A percentile compares a stretch with the other conserved stretches of the same genome.
phyloP scores from a whole-genome alignment of 805 yeast genomes.

The Cyberlindnera euphorbiiphila region DNA sequence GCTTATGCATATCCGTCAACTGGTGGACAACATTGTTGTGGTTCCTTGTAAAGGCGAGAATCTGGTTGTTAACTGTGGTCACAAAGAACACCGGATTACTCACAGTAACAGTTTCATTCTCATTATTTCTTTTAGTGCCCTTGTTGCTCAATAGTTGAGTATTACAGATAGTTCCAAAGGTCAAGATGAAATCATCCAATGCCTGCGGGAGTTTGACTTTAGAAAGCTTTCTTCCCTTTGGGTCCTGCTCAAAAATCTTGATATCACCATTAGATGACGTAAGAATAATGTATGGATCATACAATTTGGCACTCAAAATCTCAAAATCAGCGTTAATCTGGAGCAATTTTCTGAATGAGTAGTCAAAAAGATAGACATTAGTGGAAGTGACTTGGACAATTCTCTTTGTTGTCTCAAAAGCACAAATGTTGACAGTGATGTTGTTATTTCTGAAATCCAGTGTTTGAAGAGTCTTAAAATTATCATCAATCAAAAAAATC shows the following conservation, averaged over 20 bases:
- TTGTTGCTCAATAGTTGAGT: slow-evolving; percentile 40
- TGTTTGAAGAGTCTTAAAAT: slow-evolving; percentile 57
- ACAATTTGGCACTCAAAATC: slow-evolving; percentile 57
- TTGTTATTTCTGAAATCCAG: slow-evolving; percentile 61
- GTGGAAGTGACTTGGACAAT: slow-evolving; percentile 74
- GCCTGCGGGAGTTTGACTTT: slow-evolving; percentile 35
- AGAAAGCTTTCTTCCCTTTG: slow-evolving; percentile 32
- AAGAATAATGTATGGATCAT: slow-evolving; percentile 59
- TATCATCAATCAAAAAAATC: slow-evolving; percentile 57
- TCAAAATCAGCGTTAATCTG: slow-evolving; percentile 55
- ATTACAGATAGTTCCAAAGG: slow-evolving; percentile 62
- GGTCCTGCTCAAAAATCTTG: slow-evolving; percentile 46
- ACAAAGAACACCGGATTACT: slow-evolving; percentile 49
- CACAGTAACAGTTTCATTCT: slow-evolving; percentile 25
- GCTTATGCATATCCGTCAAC: slow-evolving; percentile 33
- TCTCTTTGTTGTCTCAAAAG: slow-evolving; percentile 48
- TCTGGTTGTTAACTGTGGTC: slow-evolving; percentile 74
- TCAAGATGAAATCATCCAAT: slow-evolving; percentile 49
- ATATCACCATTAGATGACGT: slow-evolving; percentile 71
- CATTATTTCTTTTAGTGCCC: slow-evolving; percentile 27
- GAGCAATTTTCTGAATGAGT: slow-evolving; percentile 50
- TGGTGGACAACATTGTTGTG: slow-evolving; percentile 39
- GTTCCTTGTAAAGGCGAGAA: slow-evolving; percentile 58
- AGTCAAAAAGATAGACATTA: slow-evolving; percentile 58
- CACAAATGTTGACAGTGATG: slow-evolving; percentile 63